Evolutionary conservation across 2,329 filamentous ascomycete species (phyloP).

Genomic region (Penicillium sp.): DNA sequence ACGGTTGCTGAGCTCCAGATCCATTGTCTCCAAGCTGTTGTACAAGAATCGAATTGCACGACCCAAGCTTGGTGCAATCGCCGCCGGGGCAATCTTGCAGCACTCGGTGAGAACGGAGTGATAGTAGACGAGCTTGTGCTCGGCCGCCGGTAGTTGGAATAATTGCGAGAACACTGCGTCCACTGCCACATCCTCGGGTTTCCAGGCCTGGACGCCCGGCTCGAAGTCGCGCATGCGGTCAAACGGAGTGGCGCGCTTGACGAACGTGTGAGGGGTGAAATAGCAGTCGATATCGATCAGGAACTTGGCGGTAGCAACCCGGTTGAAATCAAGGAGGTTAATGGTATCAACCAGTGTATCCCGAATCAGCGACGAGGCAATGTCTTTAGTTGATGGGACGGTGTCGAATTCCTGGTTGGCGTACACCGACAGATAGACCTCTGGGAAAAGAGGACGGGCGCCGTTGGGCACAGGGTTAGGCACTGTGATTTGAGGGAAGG

Average conservation of each 20-base stretch:
- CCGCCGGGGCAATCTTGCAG: constrained; percentile 91
- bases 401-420: constrained; percentile 81
- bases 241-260: constrained; percentile 88
- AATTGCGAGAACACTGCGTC: constrained; percentile 96
- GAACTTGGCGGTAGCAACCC: constrained; percentile 78
- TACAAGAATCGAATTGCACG: constrained; percentile 91
- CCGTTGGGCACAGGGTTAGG: constrained; percentile 73
- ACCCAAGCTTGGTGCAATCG: constrained; percentile 91
- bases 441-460: constrained; percentile 75
- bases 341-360: constrained; percentile 89
- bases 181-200: constrained; percentile 95
- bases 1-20: constrained; percentile 78
- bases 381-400: constrained; percentile 70
- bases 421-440: constrained; percentile 92
- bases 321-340: constrained; percentile 89
- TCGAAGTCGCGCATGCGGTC: constrained; percentile 70
- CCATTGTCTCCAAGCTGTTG: constrained; percentile 73
- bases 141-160: constrained; percentile 77
- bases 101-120: constrained; percentile 91
- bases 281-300: constrained; percentile 94
- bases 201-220: constrained; percentile 75
- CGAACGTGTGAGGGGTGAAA: constrained; percentile 83
- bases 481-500: constrained; percentile 70
- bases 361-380: constrained; percentile 77
- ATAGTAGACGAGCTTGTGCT: constrained; percentile 95